These are phyloP conservation scores for Colletotrichum scovillei DNA, from an alignment of 2,329 filamentous ascomycete species.

Conservation along the genomic window DNA sequence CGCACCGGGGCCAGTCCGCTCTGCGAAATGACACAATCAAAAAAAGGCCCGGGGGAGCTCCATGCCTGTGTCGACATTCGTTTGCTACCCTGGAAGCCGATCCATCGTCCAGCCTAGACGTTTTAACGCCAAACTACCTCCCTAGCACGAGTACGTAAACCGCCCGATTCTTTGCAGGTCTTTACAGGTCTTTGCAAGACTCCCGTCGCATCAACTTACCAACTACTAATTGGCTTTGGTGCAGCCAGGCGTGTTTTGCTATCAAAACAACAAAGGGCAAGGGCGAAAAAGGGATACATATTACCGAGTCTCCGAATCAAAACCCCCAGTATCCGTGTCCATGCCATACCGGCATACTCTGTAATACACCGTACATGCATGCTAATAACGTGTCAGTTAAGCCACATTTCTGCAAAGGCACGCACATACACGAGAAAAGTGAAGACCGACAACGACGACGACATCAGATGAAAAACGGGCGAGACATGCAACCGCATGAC, in stretches of 20 bases:
- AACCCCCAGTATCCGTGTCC: neutral
- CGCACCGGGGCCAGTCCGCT: conserved; percentile 12
- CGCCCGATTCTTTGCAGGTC: neutral
- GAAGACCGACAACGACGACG: neutral
- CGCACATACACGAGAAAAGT: neutral
- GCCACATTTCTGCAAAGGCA: neutral
- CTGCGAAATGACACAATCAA: conserved; percentile 30
- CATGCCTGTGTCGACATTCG: conserved; percentile 6
- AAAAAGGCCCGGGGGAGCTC: conserved; percentile 11
- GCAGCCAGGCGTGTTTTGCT: neutral
- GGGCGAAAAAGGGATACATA: neutral
- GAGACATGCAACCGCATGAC: conserved; percentile 29
- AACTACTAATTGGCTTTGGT: neutral
- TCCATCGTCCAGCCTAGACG: conserved; percentile 1
- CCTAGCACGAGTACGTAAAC: neutral
- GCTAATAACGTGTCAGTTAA: neutral
- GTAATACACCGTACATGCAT: neutral
- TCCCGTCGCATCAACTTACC: neutral
- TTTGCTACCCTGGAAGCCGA: neutral
- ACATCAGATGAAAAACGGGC: conserved; percentile 21
- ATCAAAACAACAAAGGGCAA: neutral
- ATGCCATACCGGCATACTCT: too few species aligned
- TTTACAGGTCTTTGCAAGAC: neutral
- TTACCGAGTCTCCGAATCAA: neutral
- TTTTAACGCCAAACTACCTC: neutral